phyloP scores from a whole-genome alignment of 352 stramenopile genomes.

The Phytophthora constricta region DNA sequence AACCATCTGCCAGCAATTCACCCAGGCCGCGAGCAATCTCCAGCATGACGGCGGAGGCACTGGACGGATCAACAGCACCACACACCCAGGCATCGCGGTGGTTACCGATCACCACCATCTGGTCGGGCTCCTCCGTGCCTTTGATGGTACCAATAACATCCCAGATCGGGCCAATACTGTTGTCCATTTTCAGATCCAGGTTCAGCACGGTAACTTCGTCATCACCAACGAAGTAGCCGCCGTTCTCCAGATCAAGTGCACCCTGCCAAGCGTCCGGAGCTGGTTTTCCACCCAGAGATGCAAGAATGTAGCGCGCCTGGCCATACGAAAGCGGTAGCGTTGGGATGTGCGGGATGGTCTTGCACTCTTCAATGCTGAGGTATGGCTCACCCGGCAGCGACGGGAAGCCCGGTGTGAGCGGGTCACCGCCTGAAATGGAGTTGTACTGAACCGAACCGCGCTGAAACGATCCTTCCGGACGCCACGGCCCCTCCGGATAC shows the following conservation, averaged over 20 bases:
- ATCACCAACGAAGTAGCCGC: constrained; percentile 75
- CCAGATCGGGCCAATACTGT: constrained; percentile 71
- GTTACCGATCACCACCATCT: constrained; percentile 83
- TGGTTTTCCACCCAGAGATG: constrained; percentile 54
- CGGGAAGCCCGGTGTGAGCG: constrained; percentile 48
- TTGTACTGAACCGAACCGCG: constrained; percentile 86
- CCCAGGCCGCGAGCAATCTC: constrained; percentile 72
- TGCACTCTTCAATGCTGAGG: constrained; percentile 47
- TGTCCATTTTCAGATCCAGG: constrained; percentile 76
- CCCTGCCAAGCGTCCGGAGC: constrained; percentile 63
- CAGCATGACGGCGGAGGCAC: constrained; percentile 68
- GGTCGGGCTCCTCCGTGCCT: constrained; percentile 48
- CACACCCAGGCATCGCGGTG: constrained; percentile 90
- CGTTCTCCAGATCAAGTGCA: constrained; percentile 48
- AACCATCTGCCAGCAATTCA: constrained; percentile 50
- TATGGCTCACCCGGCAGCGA: constrained; percentile 40
- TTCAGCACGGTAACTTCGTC: constrained; percentile 53
- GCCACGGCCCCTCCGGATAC: constrained; percentile 34
- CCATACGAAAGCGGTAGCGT: constrained; percentile 72
- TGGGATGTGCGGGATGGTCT: constrained; percentile 27
- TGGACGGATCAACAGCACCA: constrained; percentile 80
- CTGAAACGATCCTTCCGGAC: constrained; percentile 63
- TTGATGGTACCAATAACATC: constrained; percentile 57
- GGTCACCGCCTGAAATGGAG: constrained; percentile 70
- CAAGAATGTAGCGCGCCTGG: constrained; percentile 72